Evolutionary conservation across 2,329 filamentous ascomycete species (phyloP), one percentile per base, ranked within the genome.

Genomic region (Leptographium lundbergii): DNA sequence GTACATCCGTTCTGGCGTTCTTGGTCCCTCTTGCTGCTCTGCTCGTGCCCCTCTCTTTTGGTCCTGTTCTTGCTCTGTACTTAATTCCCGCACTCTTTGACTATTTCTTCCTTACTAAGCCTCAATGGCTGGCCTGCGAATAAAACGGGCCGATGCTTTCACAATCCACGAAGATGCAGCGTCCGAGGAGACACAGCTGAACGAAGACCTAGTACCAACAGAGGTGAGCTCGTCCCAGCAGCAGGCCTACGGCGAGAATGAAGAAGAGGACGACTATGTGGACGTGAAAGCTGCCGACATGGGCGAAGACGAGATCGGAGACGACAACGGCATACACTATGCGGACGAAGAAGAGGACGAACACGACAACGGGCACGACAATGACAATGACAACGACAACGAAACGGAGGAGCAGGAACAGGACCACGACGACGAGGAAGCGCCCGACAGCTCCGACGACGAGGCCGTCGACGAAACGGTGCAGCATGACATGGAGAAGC

Each of bases 401-500:
- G 32, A 34, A 34, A 34, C 32, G 32, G 32, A 34, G 9, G 32
- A 34, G 9, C 32, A 34, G 3, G 66, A 67, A 27, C 63, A 67
- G 0, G 69, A 69, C 7, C 69, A 70, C 14, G 69, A 69, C 6
- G 66, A 66, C 3, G 73, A 71, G 34, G 77, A 76, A 0, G 73
- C 70, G 0, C 74, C 75, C 4, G 71, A 70, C 42, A 81, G 74
- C 34, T 83, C 84, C 10, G 83, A 84, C 27, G 84, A 89, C 56
- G 77, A 80, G 29, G 72, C 75, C 17, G 77, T 89, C 45, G 87
- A 91, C 65, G 76, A 81, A 24, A 76, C 75, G 6, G 88, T 96
- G 17, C 81, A 84, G 62, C 84, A 91, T 57, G 94, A 99, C 70
- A 99, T 99, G 82, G 82, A 84, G 57, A 89, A 85, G 65, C 83